Evolutionary conservation across 225 moss, liverwort and hornwort species (phyloP), one percentile per base, ranked within the genome.

Genomic region (Polytrichum commune): DNA sequence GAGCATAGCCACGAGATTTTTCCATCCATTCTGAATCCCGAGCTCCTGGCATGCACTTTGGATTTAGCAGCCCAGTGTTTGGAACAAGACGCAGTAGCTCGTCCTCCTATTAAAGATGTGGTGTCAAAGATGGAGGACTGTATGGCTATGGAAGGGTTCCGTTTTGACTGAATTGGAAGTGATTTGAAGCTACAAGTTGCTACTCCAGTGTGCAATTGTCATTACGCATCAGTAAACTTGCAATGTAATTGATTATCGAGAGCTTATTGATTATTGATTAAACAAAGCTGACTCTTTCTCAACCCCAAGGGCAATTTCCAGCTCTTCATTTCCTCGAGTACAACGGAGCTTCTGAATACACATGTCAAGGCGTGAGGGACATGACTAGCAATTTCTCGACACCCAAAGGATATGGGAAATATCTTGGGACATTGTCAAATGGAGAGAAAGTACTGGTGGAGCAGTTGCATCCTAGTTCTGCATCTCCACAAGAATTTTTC

Each of bases 21-120:
- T 35, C 92, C 91, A 32, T 98, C 97, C 20, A 98, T 98, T 94
- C 95, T 93, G 2, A 95, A 98, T 76, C 93, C 97, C 57, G 93
- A 92, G 93, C 80, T 98, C 6, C 0, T 5, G 5, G 5, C 29
- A 29, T 6, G 0, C 30, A 30, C 6, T 6, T 30, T 30, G 6
- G 1, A 30, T 6, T 30, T 30, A 30, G 97, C 97, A 53, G 95
- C 93, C 35, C 91, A 89, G 93, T 98, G 97, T 83, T 84, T 98
- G 69, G 91, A 98, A 69, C 95, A 98, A 81, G 92, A 98, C 73
- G 94, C 97, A 5, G 91, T 93, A 3, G 95, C 95, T 0, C 85
- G 97, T 57, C 95, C 97, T 68, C 76, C 93, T 65, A 98, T 98
- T 23, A 93, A 90, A n/a, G 93, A 98, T 56, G 97, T 98, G 66